Evolutionary conservation across 306 rosid species (phyloP), one percentile per base, ranked within the genome.

Genomic region (Quercus cerris): DNA sequence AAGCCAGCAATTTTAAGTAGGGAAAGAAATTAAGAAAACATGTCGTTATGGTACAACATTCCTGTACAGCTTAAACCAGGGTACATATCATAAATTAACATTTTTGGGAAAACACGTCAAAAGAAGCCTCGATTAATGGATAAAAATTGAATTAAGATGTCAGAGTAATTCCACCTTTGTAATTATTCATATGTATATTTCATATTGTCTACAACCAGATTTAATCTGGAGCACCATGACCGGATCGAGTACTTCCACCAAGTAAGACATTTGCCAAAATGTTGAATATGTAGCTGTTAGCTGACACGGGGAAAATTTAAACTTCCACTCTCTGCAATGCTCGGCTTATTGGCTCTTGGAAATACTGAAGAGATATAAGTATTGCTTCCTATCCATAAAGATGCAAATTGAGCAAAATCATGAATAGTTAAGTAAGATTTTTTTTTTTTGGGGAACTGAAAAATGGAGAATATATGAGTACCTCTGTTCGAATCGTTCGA

Each of bases 401-500:
- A 70, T 14, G 77, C 82, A 81, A 80, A 75, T 72, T 56, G 74
- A 63, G 22, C 55, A 61, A 41, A 25, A 79, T 41, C 2, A 35
- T 27, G 61, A 70, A 14, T 17, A 41, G 28, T 56, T 30, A 33
- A 8, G 19, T 4, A 81, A 62, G 28, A 64, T 58, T 1, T 25
- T 71, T 58, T 27, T 28, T 67, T 15, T 33, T 27, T 28, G 0
- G 62, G 72, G 19, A 68, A 61, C 23, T 41, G 22, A 68, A 61
- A 76, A 44, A 51, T 56, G 44, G 66, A 59, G 67, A 25, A 74
- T 68, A 79, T 10, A 70, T 0, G 28, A 56, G 67, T 88, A 95
- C 99, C 97, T 95, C 99, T 25, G 99, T 95, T 81, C 97, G 98
- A 80, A 95, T 93, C 41, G 99, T 95, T 83, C 97, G 93, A 85